Percentiles rank a stretch among this genome's conserved stretches.
Evolutionary conservation across 345 rosid genomes (phyloP).

Genomic region (Schrenkiella parvula): DNA sequence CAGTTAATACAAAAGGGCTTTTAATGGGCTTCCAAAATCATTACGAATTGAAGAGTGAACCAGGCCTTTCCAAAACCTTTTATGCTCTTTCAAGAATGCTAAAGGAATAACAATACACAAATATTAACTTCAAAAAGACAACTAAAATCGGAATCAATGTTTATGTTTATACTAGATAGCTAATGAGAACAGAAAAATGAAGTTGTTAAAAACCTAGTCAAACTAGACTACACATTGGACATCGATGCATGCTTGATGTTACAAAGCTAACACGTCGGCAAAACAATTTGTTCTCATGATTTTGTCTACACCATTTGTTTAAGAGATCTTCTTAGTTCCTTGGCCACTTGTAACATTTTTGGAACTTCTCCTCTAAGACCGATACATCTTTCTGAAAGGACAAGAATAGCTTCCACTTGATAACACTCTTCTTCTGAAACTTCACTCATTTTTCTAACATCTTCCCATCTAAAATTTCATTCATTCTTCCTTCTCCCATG

Average conservation of each 20-base stretch:
- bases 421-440: neutral
- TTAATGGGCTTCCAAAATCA: neutral
- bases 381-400: neutral
- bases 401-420: neutral
- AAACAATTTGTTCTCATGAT: too few species aligned
- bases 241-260: neutral
- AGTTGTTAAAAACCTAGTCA: neutral
- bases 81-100: too few species aligned
- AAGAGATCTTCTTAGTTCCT: neutral
- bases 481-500: neutral
- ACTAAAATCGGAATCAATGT: too few species aligned
- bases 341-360: neutral
- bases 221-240: neutral
- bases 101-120: too few species aligned
- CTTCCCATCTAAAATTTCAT: neutral
- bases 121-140: too few species aligned
- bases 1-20: neutral
- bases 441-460: neutral
- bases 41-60: neutral
- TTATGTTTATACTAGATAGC: too few species aligned
- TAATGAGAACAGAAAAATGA: neutral
- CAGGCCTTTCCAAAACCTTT: neutral
- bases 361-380: slow-evolving; percentile 9
- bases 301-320: neutral
- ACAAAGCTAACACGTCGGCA: neutral